phyloP scores from a whole-genome alignment of 2,329 filamentous ascomycete species.

The Penicillium fuscoglaucum region DNA sequence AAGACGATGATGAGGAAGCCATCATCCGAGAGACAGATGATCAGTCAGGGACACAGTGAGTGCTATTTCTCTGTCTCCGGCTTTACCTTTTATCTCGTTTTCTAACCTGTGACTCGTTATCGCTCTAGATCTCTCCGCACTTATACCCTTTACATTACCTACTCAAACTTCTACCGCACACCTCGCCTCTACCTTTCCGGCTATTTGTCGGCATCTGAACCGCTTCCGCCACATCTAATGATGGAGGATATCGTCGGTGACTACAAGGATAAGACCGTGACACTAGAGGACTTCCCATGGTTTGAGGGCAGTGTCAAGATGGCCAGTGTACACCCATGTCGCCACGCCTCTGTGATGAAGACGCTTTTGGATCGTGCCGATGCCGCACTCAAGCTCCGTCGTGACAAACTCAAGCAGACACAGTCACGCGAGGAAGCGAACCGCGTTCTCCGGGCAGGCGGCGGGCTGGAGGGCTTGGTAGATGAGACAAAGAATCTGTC shows the following conservation, averaged over 20 bases:
- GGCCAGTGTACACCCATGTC: conserved; percentile 94
- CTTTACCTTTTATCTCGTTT: not conserved
- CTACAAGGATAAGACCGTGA: conserved; percentile 98
- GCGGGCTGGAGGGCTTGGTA: conserved; percentile 80
- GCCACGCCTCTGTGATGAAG: conserved; percentile 98
- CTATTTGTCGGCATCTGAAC: conserved; percentile 76
- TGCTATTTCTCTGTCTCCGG: conserved; percentile 16
- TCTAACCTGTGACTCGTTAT: conserved; percentile 11
- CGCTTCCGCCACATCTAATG: conserved; percentile 80
- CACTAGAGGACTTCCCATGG: conserved; percentile 95
- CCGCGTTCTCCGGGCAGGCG: conserved; percentile 23
- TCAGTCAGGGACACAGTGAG: conserved; percentile 56
- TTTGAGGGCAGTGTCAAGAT: conserved; percentile 91
- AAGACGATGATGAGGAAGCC: conserved; percentile 89
- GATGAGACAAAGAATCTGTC: conserved; percentile 70
- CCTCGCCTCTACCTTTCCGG: conserved; percentile 93
- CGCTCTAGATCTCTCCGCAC: conserved; percentile 71
- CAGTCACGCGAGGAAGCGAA: conserved; percentile 46
- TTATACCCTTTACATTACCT: conserved; percentile 99
- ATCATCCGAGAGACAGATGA: conserved; percentile 76
- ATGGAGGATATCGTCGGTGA: conserved; percentile 96
- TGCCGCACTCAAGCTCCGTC: conserved; percentile 82
- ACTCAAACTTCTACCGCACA: conserved; percentile 94
- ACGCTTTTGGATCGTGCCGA: conserved; percentile 92
- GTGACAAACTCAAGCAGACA: conserved; percentile 73